phyloP scores from a whole-genome alignment of 768 basidiomycete genomes.

The Amanita brunnescens region DNA sequence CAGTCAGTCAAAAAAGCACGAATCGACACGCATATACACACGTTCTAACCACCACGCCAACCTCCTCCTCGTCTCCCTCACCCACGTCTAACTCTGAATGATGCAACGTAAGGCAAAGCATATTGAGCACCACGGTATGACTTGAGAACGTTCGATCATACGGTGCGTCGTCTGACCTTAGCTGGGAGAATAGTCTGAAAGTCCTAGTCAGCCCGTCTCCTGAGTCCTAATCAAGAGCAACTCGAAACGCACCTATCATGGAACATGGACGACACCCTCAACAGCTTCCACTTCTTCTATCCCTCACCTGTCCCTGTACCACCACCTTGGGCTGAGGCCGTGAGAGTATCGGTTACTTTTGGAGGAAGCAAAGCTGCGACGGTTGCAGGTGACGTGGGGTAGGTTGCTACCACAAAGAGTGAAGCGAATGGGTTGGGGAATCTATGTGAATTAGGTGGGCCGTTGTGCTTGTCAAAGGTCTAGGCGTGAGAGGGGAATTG shows the following conservation, averaged over 20 bases:
- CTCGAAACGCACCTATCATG: no score
- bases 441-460: conserved; percentile 33
- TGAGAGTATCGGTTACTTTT: background rate
- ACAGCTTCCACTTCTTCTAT: no score
- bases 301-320: no score
- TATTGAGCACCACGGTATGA: conserved; percentile 84
- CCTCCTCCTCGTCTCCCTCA: conserved; percentile 29
- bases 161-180: conserved; percentile 56
- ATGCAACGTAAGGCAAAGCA: conserved; percentile 79
- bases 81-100: conserved; percentile 85
- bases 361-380: conserved; percentile 19
- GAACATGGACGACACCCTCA: no score
- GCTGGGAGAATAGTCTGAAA: conserved; percentile 80
- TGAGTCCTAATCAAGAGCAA: no score
- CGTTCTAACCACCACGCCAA: conserved; percentile 51
- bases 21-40: no score
- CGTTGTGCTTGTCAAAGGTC: conserved; percentile 24
- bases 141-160: conserved; percentile 88
- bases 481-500: conserved; percentile 23
- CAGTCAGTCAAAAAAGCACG: no score
- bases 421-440: conserved; percentile 74
- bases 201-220: conserved; percentile 54
- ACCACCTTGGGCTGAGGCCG: no score
- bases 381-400: conserved; percentile 25
- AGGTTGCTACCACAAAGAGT: conserved; percentile 49